These are phyloP conservation scores for Parastagonospora nodorum DNA, from an alignment of 2,329 filamentous ascomycete genomes.

Conservation along the genomic window DNA sequence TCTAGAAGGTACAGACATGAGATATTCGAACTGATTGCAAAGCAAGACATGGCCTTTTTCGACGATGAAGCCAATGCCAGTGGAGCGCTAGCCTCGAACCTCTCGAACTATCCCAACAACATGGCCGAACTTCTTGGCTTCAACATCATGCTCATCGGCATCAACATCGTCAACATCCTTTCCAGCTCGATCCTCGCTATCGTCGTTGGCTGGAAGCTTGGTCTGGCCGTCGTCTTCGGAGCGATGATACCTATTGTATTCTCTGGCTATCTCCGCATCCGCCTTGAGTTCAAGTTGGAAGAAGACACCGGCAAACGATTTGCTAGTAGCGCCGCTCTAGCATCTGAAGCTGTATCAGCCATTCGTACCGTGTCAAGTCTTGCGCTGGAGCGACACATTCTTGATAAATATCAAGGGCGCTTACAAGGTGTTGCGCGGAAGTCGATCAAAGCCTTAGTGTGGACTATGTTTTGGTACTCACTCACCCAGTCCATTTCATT, in stretches of 20 bases:
- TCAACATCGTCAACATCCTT: conserved; percentile 78
- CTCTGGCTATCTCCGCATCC: conserved; percentile 80
- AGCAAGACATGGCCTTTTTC: conserved; percentile 92
- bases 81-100: conserved; percentile 75
- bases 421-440: conserved; percentile 60
- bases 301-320: conserved; percentile 73
- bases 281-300: conserved; percentile 78
- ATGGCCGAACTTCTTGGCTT: conserved; percentile 85
- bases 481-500: conserved; percentile 77
- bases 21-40: conserved; percentile 85
- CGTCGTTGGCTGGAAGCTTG: conserved; percentile 86
- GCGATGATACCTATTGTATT: conserved; percentile 48
- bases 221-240: conserved; percentile 76
- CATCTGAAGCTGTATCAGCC: conserved; percentile 90
- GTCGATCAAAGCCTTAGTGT: conserved; percentile 66
- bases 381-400: conserved; percentile 83
- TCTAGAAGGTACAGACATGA: conserved; percentile 44
- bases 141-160: conserved; percentile 84
- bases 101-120: conserved; percentile 76
- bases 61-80: conserved; percentile 88
- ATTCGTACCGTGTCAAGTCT: conserved; percentile 93
- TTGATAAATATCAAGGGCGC: conserved; percentile 69
- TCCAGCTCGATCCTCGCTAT: conserved; percentile 72
- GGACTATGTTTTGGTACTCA: conserved; percentile 81
- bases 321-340: conserved; percentile 69